These are phyloP conservation scores for Hypoxylon rickii DNA, from an alignment of 495 filamentous ascomycete genomes.

Conservation along the genomic window DNA sequence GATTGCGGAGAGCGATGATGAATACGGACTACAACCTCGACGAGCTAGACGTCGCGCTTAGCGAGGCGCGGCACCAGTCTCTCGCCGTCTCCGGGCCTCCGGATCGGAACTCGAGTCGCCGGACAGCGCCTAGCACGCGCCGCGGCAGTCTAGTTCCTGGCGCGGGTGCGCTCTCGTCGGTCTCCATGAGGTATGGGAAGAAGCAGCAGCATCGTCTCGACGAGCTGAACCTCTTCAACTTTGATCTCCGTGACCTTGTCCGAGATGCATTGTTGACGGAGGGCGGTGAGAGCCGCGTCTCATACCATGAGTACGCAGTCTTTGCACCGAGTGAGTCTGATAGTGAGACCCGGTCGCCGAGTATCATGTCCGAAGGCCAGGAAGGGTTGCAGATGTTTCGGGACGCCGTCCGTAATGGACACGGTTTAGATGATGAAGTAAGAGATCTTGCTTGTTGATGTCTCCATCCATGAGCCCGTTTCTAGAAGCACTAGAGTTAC, in stretches of 20 bases:
- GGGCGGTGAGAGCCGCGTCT: constrained; percentile 30
- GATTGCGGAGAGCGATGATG: constrained; percentile 17
- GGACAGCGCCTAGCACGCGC: constrained; percentile 35
- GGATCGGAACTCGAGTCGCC: constrained; percentile 23
- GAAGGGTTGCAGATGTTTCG: constrained; percentile 36
- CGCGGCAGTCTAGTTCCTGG: constrained; percentile 34
- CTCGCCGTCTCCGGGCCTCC: constrained; percentile 23
- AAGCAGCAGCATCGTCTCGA: constrained; percentile 17
- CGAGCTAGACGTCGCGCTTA: constrained; percentile 34
- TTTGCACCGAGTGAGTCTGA: constrained; percentile 26
- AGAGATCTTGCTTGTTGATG: constrained; percentile 8
- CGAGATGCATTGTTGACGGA: constrained; percentile 20
- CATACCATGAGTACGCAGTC: constrained; percentile 43
- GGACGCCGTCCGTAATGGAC: constrained; percentile 30
- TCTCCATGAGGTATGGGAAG: constrained; percentile 4
- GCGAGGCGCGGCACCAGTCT: constrained; percentile 31
- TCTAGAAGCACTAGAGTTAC: too few species aligned
- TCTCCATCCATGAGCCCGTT: too few species aligned
- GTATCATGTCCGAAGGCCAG: constrained; percentile 37
- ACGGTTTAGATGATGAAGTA: constrained; percentile 37
- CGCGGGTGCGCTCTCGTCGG: constrained; percentile 19
- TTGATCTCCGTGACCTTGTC: constrained; percentile 33
- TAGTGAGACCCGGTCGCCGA: constrained; percentile 32
- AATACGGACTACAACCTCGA: constrained; percentile 38
- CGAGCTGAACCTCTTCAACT: constrained; percentile 34